Base-by-base conservation (phyloP, 768 basidiomycete genomes). In the Lentinula sp. region DNA sequence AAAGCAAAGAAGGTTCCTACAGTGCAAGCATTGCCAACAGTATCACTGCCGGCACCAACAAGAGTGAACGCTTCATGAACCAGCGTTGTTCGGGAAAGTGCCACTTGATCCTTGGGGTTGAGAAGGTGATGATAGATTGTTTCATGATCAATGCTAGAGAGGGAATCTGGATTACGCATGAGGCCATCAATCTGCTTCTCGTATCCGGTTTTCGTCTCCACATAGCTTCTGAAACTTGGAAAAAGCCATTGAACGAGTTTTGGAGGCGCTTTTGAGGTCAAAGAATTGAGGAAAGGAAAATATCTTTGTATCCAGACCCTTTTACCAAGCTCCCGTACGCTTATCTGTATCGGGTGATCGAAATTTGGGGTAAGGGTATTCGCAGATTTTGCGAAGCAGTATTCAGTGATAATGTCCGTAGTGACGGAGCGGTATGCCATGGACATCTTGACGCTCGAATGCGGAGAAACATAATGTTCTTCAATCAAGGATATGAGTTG, bases 31-130 rank as follows among this genome's bases (percentile, higher is more conserved):
- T 71, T 69, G 32, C 70, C 70, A 0, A 67, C 65, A 3, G 74
- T 74, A 63, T 76, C 75, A 16, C 66, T 67, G 1, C 76, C 76
- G 13, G 76, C 77, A 18, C 63, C 66, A 41, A 72, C 63, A 36
- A 73, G 65, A 52, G 23, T 60, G 60, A 56, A 62, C 20, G 67
- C 67, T 51, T 68, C 72, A 36, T 71, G 67, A 15, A 64, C 10
- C 12, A 73, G 60, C 15, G 63, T 57, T 43, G 54, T 64, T 43
- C 60, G 43, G 58, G 64, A 61, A 62, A 62, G 41, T 20, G 32
- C 42, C 8, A 37, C 13, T 32, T 42, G 45, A 50, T 52, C 18
- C 32, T 62, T 54, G 0, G 59, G 66, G 33, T 62, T 58, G 18
- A 73, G 49, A n/a, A 73, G 64, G 39, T 67, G 65, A 23, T 73